Evolutionary conservation across 805 yeast genomes (phyloP).

Genomic region (Lipomyces oligophaga): DNA sequence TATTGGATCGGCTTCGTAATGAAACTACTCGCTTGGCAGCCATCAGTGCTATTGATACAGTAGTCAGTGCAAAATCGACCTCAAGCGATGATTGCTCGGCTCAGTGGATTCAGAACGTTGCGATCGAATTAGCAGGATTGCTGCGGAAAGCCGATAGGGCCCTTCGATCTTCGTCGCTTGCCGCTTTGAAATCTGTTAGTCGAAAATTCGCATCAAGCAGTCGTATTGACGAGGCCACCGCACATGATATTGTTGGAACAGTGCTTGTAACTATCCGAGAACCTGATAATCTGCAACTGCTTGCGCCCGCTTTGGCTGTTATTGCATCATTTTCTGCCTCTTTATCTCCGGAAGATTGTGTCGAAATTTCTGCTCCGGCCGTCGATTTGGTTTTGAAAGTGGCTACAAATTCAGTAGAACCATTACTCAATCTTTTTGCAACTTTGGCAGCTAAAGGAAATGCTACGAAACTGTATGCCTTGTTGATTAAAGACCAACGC

Average conservation of each 20-base stretch:
- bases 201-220: slow-evolving; percentile 5
- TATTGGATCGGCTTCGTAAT: slow-evolving; percentile 38
- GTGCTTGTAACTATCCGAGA: slow-evolving; percentile 9
- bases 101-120: slow-evolving; percentile 29
- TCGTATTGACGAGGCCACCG: neutral
- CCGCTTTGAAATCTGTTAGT: slow-evolving; percentile 23
- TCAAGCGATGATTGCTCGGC: slow-evolving; percentile 23
- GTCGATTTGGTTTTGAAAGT: slow-evolving; percentile 3
- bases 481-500: slow-evolving; percentile 12
- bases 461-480: slow-evolving; percentile 1
- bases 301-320: slow-evolving; percentile 16
- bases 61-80: slow-evolving; percentile 29
- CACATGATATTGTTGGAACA: slow-evolving; percentile 16
- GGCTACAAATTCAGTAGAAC: slow-evolving; percentile 8
- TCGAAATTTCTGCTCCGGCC: slow-evolving; percentile 3
- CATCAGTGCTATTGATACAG: slow-evolving; percentile 34
- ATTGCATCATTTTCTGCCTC: neutral
- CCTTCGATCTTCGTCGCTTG: slow-evolving; percentile 31
- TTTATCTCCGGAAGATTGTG: neutral
- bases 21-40: slow-evolving; percentile 40
- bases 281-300: slow-evolving; percentile 18
- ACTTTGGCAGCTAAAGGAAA: slow-evolving; percentile 9
- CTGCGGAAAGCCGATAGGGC: slow-evolving; percentile 30
- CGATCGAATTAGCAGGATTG: slow-evolving; percentile 24
- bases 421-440: slow-evolving; percentile 11